These are phyloP conservation scores for Spongiforma sp. DNA, from an alignment of 1,284 basidiomycete species.

Conservation along the genomic window DNA sequence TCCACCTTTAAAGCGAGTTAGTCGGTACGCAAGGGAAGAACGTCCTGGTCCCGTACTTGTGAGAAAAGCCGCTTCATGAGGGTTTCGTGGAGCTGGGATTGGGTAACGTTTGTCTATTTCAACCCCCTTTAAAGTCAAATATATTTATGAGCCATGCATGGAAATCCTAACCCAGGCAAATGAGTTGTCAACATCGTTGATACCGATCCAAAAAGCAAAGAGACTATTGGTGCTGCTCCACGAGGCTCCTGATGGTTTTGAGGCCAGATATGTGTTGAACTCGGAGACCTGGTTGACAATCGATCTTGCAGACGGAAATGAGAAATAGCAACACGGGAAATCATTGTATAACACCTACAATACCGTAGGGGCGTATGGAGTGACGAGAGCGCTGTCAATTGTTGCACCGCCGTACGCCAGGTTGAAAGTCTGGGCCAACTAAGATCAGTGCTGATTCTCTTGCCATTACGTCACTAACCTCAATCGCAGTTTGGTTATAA, in stretches of 20 bases:
- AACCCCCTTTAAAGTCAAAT: neutral
- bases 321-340: neutral
- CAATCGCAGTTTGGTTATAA: too few species aligned
- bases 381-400: constrained; percentile 62
- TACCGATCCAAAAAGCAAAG: constrained; percentile 71
- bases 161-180: constrained; percentile 50
- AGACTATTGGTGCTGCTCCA: constrained; percentile 62
- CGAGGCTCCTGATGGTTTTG: constrained; percentile 53
- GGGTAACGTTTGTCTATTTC: constrained; percentile 58
- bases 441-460: too few species aligned
- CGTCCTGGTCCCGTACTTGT: constrained; percentile 43
- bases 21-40: neutral
- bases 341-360: neutral
- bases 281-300: constrained; percentile 66
- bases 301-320: constrained; percentile 39
- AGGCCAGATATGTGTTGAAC: constrained; percentile 56
- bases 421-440: constrained; percentile 55
- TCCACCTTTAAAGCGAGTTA: constrained; percentile 48
- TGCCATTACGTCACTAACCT: too few species aligned
- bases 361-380: constrained; percentile 60
- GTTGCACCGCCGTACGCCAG: constrained; percentile 66
- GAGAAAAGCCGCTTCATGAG: constrained; percentile 62
- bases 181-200: constrained; percentile 65
- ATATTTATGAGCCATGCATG: neutral
- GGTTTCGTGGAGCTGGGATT: constrained; percentile 52